Evolutionary conservation across 75 land plant species (phyloP).

Genomic region (Pinus albicaulis): DNA sequence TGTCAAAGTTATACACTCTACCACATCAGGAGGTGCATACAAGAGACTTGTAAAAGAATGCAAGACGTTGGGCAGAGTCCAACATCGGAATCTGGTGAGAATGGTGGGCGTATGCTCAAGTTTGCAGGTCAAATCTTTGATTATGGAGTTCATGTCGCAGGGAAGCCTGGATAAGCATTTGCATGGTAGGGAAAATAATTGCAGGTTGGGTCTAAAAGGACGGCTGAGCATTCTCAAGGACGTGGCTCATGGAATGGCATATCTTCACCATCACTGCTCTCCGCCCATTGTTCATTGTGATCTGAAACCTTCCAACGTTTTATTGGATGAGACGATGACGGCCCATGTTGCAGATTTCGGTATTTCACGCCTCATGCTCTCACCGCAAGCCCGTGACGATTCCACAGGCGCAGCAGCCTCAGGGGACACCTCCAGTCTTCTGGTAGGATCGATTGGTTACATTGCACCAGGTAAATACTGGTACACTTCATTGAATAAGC

Average conservation of each 20-base stretch:
- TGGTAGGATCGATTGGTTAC: background rate
- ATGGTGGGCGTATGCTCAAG: conserved; percentile 34
- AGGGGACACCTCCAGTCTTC: background rate
- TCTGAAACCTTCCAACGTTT: background rate
- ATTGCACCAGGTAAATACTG: too few species aligned
- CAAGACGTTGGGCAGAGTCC: conserved; percentile 20
- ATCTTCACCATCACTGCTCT: background rate
- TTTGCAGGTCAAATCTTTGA: conserved; percentile 26
- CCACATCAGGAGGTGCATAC: background rate
- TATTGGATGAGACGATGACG: background rate
- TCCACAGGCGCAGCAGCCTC: background rate
- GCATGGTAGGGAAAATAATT: background rate
- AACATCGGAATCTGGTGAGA: conserved; percentile 37
- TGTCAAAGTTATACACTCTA: background rate
- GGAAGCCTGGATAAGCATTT: conserved; percentile 43
- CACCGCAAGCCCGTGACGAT: too few species aligned
- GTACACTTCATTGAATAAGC: background rate
- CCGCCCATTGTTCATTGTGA: background rate
- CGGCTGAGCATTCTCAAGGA: too few species aligned
- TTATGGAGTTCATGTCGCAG: conserved; percentile 23
- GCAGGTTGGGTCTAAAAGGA: background rate
- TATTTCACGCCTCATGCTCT: background rate
- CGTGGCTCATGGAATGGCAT: background rate
- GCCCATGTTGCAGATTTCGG: background rate
- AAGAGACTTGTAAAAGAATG: background rate